Conservation (phyloP, 148 eudicot genomes). For the Bassia scoparia region DNA sequence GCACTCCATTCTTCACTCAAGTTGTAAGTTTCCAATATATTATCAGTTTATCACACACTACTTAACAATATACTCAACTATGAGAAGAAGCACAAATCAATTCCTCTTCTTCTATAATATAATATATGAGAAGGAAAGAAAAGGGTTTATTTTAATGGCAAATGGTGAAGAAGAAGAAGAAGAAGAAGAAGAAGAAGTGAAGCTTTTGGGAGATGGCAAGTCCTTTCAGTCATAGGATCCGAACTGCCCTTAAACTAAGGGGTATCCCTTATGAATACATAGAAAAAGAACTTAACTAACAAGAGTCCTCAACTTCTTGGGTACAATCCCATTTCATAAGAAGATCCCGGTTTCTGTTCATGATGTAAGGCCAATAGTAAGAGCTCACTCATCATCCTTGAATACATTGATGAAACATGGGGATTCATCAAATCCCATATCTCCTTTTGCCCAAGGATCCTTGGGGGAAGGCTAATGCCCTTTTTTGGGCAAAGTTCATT, state of each 20-base stretch:
- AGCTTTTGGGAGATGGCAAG: constrained; percentile 5
- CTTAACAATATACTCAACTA: not conserved
- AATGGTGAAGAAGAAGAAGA: too few relatives aligned
- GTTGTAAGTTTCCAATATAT: not conserved
- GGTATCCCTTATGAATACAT: constrained; percentile 8
- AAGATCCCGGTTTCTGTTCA: constrained; percentile 14
- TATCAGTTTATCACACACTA: not conserved
- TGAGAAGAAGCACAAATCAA: too few relatives aligned
- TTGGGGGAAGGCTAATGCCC: constrained; percentile 10
- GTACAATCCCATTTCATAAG: constrained; percentile 9
- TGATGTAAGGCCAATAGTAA: constrained; percentile 6
- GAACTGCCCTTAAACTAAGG: constrained; percentile 11
- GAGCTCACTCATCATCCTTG: not conserved
- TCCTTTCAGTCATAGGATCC: constrained; percentile 4
- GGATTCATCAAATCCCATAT: not conserved
- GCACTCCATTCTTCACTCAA: not conserved
- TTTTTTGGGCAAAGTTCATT: not conserved
- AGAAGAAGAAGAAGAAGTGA: too few relatives aligned
- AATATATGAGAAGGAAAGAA: not conserved
- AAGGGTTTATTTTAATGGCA: not conserved
- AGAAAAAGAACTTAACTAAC: not conserved
- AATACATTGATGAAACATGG: constrained; percentile 16
- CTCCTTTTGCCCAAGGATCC: constrained; percentile 13
- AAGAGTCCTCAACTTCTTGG: constrained; percentile 7
- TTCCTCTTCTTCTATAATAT: too few relatives aligned